Base-by-base conservation (phyloP, 805 yeast species). In the Saccharomycopsis amapae region DNA sequence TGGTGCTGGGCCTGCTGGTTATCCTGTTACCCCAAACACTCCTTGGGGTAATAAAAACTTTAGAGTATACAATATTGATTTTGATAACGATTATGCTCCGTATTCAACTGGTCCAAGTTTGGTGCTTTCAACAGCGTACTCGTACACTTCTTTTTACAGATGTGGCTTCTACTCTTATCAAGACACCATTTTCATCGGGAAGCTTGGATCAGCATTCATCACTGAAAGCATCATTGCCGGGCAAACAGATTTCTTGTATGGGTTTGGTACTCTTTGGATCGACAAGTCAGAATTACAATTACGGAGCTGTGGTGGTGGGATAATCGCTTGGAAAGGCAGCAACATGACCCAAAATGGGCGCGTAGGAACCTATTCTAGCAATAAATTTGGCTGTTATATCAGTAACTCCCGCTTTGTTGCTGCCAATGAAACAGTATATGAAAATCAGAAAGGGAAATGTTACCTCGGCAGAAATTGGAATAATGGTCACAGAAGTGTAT, bases 161-260 rank as follows among this genome's bases (percentile, higher is more conserved):
- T 42, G 46, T 42, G 46, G 46, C 4, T 42, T 42, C 24, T 42
- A 42, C 22, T 42, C 46, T 5, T 42, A 35, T n/a, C 46, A 42
- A 17, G 46, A 42, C 19, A 42, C 46, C 18, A 23, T 42, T 36
- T 42, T 35, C 31, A 36, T 36, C 18, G 41, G 46, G 15, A 35
- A 35, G 17, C 17, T 35, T 20, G 46, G 22, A 4, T 20, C 19
- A 25, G 39, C 34, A 10, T 42, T 23, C 26, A 36, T 42, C 33
- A n/a, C 22, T 7, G 41, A 42, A 12, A 19, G 46, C 18, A 35
- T 22, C 18, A 42, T 42, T 42, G 46, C 46, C 5, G 46, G 46
- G 2, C 46, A 42, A 24, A 42, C 46, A 7, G 46, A 42, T 36
- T 42, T 35, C 25, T 24, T 42, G 15, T 42, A 42, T 26, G 46